A percentile compares a stretch with the other conserved stretches of the same genome.
These are phyloP conservation scores for Aspergillus affinis DNA, from an alignment of 495 filamentous ascomycete genomes.

Conservation along the genomic window DNA sequence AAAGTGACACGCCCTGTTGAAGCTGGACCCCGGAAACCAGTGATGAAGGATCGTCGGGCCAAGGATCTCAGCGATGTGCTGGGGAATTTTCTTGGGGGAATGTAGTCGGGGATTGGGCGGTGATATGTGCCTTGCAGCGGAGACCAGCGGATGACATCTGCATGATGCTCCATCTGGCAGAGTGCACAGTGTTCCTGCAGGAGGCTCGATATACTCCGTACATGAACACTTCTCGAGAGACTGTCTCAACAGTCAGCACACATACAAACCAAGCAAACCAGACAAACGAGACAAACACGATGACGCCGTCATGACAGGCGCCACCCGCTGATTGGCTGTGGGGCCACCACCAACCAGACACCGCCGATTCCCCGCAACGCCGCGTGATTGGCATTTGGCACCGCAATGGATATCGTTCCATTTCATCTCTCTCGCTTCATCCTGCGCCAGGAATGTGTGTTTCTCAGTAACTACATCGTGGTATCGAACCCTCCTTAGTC, in stretches of 20 bases:
- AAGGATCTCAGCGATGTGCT: conserved; percentile 25
- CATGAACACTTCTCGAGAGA: too few relatives aligned
- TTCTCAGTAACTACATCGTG: too few relatives aligned
- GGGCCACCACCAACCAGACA: conserved; percentile 20
- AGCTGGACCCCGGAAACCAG: conserved; percentile 12
- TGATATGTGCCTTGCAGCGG: neutral
- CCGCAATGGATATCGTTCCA: conserved; percentile 1
- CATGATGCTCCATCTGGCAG: too few relatives aligned
- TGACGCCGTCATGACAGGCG: conserved; percentile 23
- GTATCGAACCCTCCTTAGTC: neutral
- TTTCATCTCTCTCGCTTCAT: too few relatives aligned
- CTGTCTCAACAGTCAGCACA: too few relatives aligned
- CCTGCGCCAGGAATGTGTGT: too few relatives aligned
- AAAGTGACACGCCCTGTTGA: conserved; percentile 8
- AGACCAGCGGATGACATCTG: neutral
- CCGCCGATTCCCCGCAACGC: conserved; percentile 25
- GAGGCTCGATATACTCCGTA: too few relatives aligned
- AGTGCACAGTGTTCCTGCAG: too few relatives aligned
- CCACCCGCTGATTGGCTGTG: conserved; percentile 29
- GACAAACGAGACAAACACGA: neutral
- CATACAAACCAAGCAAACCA: neutral
- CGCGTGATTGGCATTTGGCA: conserved; percentile 33
- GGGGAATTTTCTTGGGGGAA: conserved; percentile 10
- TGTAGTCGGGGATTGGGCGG: neutral
- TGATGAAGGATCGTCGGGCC: conserved; percentile 27